phyloP scores from a whole-genome alignment of 768 basidiomycete species.

The Rhodocollybia butyracea region DNA sequence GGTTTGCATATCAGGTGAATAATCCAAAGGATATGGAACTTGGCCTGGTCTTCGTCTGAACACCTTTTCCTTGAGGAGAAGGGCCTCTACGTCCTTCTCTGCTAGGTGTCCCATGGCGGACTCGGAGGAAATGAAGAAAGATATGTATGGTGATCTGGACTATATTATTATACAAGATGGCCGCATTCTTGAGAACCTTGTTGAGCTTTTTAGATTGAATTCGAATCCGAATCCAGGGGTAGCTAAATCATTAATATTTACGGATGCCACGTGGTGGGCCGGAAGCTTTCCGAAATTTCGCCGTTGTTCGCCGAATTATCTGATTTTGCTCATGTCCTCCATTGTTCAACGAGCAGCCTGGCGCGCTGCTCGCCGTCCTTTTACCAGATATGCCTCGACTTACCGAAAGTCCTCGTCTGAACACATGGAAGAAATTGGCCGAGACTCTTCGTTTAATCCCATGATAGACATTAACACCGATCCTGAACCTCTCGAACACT shows the following conservation, averaged over 20 bases:
- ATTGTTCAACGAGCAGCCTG: slow-evolving; percentile 23
- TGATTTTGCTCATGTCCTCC: slow-evolving; percentile 30
- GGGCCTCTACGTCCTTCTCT: slow-evolving; percentile 44
- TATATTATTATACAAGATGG: neutral
- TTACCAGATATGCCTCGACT: slow-evolving; percentile 15
- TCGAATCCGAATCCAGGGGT: slow-evolving; percentile 1
- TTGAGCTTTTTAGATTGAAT: neutral
- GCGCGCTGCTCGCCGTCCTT: slow-evolving; percentile 27
- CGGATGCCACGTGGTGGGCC: no score
- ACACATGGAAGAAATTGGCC: slow-evolving; percentile 17
- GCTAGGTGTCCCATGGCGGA: slow-evolving; percentile 20
- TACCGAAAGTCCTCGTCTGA: no score
- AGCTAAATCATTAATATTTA: neutral
- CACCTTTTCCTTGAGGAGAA: slow-evolving; percentile 36
- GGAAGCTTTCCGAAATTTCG: slow-evolving; percentile 5
- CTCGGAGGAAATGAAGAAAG: slow-evolving; percentile 13
- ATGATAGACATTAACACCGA: slow-evolving; percentile 23
- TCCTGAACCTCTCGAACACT: slow-evolving; percentile 66
- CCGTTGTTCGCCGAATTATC: neutral
- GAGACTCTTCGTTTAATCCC: no score
- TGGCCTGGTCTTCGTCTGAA: slow-evolving; percentile 44
- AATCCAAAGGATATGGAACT: slow-evolving; percentile 54
- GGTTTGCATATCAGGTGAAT: slow-evolving; percentile 44
- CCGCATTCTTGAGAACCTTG: neutral
- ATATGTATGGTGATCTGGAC: slow-evolving; percentile 20